A percentile compares a stretch with the other conserved stretches of the same genome.
Evolutionary conservation across 371 early-diverging fungal genomes (phyloP).

Genomic region (Mortierella sp.): DNA sequence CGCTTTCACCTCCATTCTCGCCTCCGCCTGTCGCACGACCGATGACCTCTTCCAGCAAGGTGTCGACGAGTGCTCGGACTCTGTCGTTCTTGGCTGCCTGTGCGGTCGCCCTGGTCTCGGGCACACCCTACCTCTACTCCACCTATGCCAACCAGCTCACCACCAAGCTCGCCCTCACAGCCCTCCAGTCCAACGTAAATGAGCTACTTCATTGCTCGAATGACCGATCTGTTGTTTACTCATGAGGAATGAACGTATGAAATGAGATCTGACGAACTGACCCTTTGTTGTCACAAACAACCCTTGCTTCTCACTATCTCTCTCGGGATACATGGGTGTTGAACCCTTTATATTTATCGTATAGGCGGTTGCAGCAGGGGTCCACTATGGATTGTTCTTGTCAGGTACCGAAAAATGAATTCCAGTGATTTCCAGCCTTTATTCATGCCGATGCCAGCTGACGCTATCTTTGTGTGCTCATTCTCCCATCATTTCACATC

Average conservation of each 20-base stretch:
- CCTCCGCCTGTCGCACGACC: background rate
- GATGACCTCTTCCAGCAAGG: constrained; percentile 1
- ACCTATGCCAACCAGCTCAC: constrained; percentile 57
- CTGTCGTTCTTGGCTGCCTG: constrained; percentile 50
- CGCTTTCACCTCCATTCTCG: background rate
- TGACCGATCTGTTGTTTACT: background rate
- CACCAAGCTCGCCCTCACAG: constrained; percentile 37
- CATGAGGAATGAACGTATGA: background rate
- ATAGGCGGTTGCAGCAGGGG: constrained; percentile 45
- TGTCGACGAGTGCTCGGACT: constrained; percentile 24
- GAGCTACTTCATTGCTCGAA: background rate
- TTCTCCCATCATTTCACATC: background rate
- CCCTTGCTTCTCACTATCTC: background rate
- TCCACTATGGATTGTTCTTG: constrained; percentile 55
- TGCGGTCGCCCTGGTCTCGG: constrained; percentile 51
- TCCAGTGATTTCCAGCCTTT: background rate
- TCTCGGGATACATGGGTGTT: background rate
- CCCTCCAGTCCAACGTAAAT: constrained; percentile 49
- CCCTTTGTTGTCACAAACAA: no score
- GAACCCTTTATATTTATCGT: background rate
- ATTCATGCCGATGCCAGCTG: background rate
- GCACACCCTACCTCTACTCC: constrained; percentile 55
- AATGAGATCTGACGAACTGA: background rate
- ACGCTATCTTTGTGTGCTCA: background rate
- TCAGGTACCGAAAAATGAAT: no score